phyloP scores from a whole-genome alignment of 768 basidiomycete species.

The Boletus rex-veris region DNA sequence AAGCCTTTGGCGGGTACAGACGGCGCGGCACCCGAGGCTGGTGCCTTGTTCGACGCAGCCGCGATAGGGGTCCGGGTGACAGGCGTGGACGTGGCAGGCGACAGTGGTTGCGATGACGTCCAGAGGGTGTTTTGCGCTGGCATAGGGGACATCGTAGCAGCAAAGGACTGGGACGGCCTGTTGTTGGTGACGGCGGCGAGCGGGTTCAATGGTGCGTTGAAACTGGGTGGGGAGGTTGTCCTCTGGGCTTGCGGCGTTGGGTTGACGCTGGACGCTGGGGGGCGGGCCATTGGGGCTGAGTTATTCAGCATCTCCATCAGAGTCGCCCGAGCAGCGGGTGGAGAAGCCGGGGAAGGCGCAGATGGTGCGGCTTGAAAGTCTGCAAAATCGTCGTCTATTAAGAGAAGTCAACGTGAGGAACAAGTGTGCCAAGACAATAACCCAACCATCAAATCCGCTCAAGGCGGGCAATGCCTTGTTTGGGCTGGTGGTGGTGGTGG shows the following conservation, averaged over 20 bases:
- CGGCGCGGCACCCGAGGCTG: constrained; percentile 14
- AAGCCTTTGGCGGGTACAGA: constrained; percentile 36
- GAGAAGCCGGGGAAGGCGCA: constrained; percentile 33
- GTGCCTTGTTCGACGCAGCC: constrained; percentile 13
- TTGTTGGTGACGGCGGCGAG: constrained; percentile 30
- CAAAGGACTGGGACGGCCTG: constrained; percentile 19
- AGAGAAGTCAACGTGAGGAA: constrained; percentile 8
- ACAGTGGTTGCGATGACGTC: constrained; percentile 27
- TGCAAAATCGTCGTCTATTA: constrained; percentile 74
- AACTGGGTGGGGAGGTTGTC: constrained; percentile 24
- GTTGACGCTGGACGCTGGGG: constrained; percentile 10
- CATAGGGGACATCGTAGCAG: constrained; percentile 14
- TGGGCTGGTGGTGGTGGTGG: constrained; percentile 11
- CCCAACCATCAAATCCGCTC: constrained; percentile 28
- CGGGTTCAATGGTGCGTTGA: constrained; percentile 15
- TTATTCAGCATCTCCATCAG: constrained; percentile 50
- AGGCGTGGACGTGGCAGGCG: constrained; percentile 18
- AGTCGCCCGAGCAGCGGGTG: constrained; percentile 34
- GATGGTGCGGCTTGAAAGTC: constrained; percentile 79
- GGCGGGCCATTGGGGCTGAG: constrained; percentile 24
- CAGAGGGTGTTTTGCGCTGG: constrained; percentile 22
- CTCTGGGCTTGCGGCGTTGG: constrained; percentile 10
- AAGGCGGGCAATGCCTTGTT: constrained; percentile 33
- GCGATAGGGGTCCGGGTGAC: constrained; percentile 8
- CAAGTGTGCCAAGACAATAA: background rate